Evolutionary conservation across 306 rosid genomes (phyloP), one percentile per base, ranked within the genome.

Genomic region (Rubus idaeus): DNA sequence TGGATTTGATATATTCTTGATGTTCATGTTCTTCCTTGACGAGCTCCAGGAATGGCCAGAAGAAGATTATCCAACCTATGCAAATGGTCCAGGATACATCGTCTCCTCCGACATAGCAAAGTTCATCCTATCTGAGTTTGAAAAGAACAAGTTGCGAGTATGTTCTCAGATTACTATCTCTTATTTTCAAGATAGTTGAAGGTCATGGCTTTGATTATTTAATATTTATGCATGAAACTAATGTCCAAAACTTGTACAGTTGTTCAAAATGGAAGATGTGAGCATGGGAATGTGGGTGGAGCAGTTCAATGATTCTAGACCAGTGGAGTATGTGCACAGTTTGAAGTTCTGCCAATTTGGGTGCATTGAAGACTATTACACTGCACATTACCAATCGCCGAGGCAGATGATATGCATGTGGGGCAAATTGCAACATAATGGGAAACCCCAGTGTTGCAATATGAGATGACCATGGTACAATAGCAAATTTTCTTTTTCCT

Each of bases 211-310:
- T 73, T 44, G 41, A 8, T 21, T 72, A 51, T 79, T 40, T 42
- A 6, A 12, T 72, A 57, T 79, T 40, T 37, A 6, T 35, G 6
- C 23, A 3, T 21, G 30, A 74, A 47, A 68, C 57, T 49, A 13
- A 63, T 62, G 73, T 76, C n/a, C 41, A 41, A 39, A 10, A 6
- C 7, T 51, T 74, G 60, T 53, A 76, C 94, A 94, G 98, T 81
- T 94, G 65, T 94, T 91, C 84, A 94, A 94, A 88, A 94, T 94
- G 98, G 98, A 94, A 83, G 98, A 94, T 66, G 98, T 94, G 83
- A 91, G 97, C 91, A 89, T 94, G 97, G 97, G 97, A 85, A 94
- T 90, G 96, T 94, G 96, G 98, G 96, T 91, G 51, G 93, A 84
- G 82, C 83, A 86, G 73, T 91, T 94, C 86, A 94, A 94, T 91